Base-by-base conservation (phyloP, 2,329 filamentous ascomycete genomes). In the Paecilomyces variotii region DNA sequence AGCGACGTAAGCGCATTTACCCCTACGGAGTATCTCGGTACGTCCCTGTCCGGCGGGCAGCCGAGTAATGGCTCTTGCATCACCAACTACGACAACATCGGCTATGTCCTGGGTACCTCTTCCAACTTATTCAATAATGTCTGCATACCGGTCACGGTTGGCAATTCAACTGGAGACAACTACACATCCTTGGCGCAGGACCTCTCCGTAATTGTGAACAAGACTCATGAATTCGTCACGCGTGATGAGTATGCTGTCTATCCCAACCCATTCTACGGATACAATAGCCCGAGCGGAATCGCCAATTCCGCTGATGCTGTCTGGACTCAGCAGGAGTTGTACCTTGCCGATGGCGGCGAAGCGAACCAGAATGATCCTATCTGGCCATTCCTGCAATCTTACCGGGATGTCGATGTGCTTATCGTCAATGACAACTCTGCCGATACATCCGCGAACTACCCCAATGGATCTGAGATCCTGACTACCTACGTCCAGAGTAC, bases 361-460 rank as follows among this genome's bases (percentile, higher is more conserved):
- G 89, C 91, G 70, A 70, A 84, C 1, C 87, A 93, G 67, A 92
- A 92, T 68, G 85, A 92, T 51, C 89, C 89, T 1, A 75, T 92
- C 0, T 83, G 89, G 67, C 89, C 88, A 0, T 79, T 92, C 3
- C 86, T 91, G 59, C 87, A 91, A 67, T 85, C 87, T 0, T 68
- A 77, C 12, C 85, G 89, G 39, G 67, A 80, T 11, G 83, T 93
- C 24, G 89, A 93, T 69, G 87, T 91, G 35, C 87, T 93, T 66
- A 90, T 92, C 66, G 88, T 89, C 1, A 76, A 91, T 53, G 89
- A 93, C 69, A 85, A 84, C 2, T 89, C 86, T 1, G 88, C 87
- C 1, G 89, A 92, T 68, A 89, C 84, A 0, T 74, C 69, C 0
- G 79, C 77, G 53, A 80, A 79, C 68, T 93, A 87, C 86, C 89